phyloP scores from a whole-genome alignment of 176 grass and related monocot genomes.

The Cenchrus fungigraminus region DNA sequence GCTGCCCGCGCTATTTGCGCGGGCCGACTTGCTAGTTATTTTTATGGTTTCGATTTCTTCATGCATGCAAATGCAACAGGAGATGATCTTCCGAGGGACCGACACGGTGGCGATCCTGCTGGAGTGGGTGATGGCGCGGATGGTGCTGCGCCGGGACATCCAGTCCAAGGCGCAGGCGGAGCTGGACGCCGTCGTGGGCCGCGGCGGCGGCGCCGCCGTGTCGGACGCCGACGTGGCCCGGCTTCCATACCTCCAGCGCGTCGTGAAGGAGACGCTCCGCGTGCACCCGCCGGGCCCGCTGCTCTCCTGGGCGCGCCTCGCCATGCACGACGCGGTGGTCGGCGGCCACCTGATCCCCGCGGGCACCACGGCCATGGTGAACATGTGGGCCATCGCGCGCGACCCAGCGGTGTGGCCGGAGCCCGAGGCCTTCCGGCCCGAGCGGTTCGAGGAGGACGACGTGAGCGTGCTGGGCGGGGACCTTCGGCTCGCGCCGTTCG shows the following conservation, averaged over 20 bases:
- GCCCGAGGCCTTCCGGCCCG: slow-evolving; percentile 45
- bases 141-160: slow-evolving; percentile 66
- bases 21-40: not conserved
- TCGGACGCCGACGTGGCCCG: slow-evolving; percentile 48
- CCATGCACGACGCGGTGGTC: slow-evolving; percentile 51
- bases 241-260: slow-evolving; percentile 56
- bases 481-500: slow-evolving; percentile 66
- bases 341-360: slow-evolving; percentile 57
- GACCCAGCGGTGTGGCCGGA: slow-evolving; percentile 57
- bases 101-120: slow-evolving; percentile 73
- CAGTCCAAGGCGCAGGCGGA: slow-evolving; percentile 59
- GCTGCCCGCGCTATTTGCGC: too few species aligned
- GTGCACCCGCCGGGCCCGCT: slow-evolving; percentile 75
- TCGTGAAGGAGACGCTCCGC: slow-evolving; percentile 76
- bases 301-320: slow-evolving; percentile 77
- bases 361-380: slow-evolving; percentile 80
- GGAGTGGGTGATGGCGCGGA: slow-evolving; percentile 78
- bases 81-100: slow-evolving; percentile 77
- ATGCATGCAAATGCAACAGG: slow-evolving; percentile 21
- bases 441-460: slow-evolving; percentile 60
- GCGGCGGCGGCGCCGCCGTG: slow-evolving; percentile 12
- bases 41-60: not conserved
- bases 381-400: slow-evolving; percentile 79
- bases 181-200: slow-evolving; percentile 53
- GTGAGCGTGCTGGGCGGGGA: slow-evolving; percentile 55